Base-by-base conservation (phyloP, 331 rosid genomes). In the Spiraea crenata region DNA sequence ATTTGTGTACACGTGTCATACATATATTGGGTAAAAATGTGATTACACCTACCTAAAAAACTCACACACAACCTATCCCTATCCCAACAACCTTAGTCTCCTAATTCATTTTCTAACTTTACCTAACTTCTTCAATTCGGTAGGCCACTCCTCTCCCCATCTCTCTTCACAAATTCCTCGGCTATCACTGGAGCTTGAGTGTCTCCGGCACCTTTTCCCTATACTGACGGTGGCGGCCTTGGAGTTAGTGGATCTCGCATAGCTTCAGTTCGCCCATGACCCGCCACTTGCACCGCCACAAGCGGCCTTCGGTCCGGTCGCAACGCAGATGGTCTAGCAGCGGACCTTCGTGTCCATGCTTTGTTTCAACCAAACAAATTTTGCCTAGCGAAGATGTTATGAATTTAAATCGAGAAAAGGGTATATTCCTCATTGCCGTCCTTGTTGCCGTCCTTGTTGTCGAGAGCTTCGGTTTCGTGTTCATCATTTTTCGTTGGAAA, bases 281-380 rank as follows among this genome's bases (percentile, higher is more conserved):
- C 70, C 84, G 79, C 73, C 97, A 80, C 63, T 82, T 82, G 87
- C 99, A 95, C 78, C 97, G 89, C 99, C 99, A 95, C 89, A 85
- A 82, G 77, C 89, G 83, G 6, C 99, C 99, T 81, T 93, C 99
- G 6, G 92, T 89, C 47, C 99, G 92, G 77, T 76, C 76, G 74
- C 99, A 93, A 61, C 99, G 95, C 48, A 91, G 81, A 71, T 91
- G 73, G 74, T 91, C 97, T 73, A 95, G 91, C 52, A 81, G 59
- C 42, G 75, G 59, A 47, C 88, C 95, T 45, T 70, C 85, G 19
- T 77, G 85, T 69, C 89, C 70, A 71, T 82, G 31, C 11, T 25
- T 15, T 17, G 55, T 57, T n/a, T n/a, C n/a, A n/a, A n/a, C n/a
- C n/a, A n/a, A n/a, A n/a, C n/a, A n/a, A n/a, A n/a, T n/a, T 15